phyloP scores from a whole-genome alignment of 768 basidiomycete species.

The Cantharellus anzutake region DNA sequence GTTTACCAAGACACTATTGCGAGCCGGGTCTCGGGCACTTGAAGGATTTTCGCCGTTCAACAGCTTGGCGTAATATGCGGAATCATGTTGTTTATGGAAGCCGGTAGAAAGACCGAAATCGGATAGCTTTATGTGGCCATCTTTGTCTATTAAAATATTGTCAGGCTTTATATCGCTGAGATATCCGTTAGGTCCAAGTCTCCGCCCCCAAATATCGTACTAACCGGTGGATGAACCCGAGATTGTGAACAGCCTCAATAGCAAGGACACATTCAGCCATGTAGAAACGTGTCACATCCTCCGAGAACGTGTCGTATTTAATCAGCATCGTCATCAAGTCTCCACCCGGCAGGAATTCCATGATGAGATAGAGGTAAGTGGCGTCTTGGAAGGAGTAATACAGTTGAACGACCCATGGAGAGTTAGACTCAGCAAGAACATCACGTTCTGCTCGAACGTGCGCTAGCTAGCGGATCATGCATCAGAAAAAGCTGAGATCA shows the following conservation, averaged over 20 bases:
- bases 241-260: conserved; percentile 91
- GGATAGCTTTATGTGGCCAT: conserved; percentile 92
- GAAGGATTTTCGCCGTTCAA: conserved; percentile 37
- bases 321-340: conserved; percentile 99
- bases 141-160: conserved; percentile 95
- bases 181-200: too few species aligned
- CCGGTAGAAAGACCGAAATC: conserved; percentile 99
- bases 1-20: conserved; percentile 96
- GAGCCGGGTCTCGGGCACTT: conserved; percentile 29
- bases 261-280: conserved; percentile 97
- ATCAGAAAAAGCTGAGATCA: not conserved
- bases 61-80: conserved; percentile 80
- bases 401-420: conserved; percentile 89
- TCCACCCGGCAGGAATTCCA: conserved; percentile 97
- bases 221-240: conserved; percentile 94
- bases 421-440: conserved; percentile 88
- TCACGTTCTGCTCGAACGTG: conserved; percentile 97
- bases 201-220: conserved; percentile 11
- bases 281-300: conserved; percentile 95
- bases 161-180: conserved; percentile 95
- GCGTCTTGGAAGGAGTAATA: conserved; percentile 98
- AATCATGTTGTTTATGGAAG: conserved; percentile 96
- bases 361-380: conserved; percentile 83
- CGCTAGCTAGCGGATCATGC: conserved; percentile 46
- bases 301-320: conserved; percentile 97